Evolutionary conservation across 2,329 filamentous ascomycete genomes (phyloP).

Genomic region (Daldinia eschscholtzii): DNA sequence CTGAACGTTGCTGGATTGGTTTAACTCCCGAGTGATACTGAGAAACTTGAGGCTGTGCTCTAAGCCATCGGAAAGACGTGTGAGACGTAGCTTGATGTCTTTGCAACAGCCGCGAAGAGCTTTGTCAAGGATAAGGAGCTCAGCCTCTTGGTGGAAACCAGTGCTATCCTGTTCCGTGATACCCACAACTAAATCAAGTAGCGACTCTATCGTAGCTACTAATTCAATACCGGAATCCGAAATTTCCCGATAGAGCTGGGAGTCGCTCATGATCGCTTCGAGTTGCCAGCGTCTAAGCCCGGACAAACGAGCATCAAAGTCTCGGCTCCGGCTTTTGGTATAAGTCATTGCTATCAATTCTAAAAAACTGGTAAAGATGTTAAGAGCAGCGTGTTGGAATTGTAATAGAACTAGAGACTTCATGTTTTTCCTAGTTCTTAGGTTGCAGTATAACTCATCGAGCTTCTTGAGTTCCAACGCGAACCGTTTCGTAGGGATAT

Average conservation of each 20-base stretch:
- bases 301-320: slow-evolving; percentile 1
- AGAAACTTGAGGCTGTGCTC: neutral
- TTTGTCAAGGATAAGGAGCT: neutral
- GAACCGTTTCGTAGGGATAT: neutral
- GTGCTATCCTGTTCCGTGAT: neutral
- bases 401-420: neutral
- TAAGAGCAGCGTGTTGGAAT: slow-evolving; percentile 2
- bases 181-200: neutral
- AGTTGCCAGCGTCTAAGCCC: slow-evolving; percentile 2
- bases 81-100: neutral
- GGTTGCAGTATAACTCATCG: neutral
- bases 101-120: slow-evolving; percentile 1
- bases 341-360: neutral
- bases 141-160: neutral
- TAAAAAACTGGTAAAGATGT: neutral
- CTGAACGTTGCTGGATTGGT: slow-evolving; percentile 2
- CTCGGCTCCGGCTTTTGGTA: neutral
- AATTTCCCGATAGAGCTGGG: neutral
- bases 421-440: neutral
- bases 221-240: neutral
- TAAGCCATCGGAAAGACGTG: neutral
- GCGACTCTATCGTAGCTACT: slow-evolving; percentile 1
- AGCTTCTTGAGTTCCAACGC: neutral
- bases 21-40: neutral
- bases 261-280: neutral